Conservation (phyloP, 441 rosid species). For the Kokia cookei region DNA sequence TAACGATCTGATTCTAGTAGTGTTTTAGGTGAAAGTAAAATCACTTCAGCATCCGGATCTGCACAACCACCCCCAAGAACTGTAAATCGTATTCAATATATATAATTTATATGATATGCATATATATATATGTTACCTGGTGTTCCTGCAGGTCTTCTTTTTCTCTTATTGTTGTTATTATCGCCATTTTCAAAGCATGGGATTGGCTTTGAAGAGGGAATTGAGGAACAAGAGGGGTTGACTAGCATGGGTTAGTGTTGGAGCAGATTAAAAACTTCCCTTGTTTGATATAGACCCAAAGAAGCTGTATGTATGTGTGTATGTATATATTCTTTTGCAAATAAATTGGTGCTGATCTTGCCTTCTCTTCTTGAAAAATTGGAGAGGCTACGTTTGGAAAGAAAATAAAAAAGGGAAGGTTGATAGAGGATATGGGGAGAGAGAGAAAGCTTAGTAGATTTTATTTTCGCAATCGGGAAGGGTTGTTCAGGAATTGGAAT, state of each 20-base stretch:
- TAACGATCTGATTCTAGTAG: constrained; percentile 88
- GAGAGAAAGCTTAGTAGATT: neutral
- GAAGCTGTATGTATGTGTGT: neutral
- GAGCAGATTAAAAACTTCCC: neutral
- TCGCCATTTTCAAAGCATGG: constrained; percentile 45
- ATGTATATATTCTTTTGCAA: neutral
- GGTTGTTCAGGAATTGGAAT: no score
- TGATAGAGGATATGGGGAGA: neutral
- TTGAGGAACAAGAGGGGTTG: constrained; percentile 25
- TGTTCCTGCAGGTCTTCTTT: constrained; percentile 89
- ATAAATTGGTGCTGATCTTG: constrained; percentile 1
- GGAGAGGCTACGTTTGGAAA: neutral
- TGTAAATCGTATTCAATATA: neutral
- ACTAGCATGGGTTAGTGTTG: constrained; percentile 31
- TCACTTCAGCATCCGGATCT: constrained; percentile 98
- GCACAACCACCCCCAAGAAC: neutral
- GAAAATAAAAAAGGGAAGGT: neutral
- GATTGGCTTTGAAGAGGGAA: constrained; percentile 60
- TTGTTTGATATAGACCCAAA: neutral
- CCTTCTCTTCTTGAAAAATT: neutral
- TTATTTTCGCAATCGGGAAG: no score
- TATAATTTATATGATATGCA: neutral
- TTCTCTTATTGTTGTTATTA: constrained; percentile 43
- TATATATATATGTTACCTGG: constrained; percentile 43
- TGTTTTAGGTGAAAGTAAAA: constrained; percentile 84